phyloP scores from a whole-genome alignment of 1,284 basidiomycete species.

The Tetrapyrgos nigripes region DNA sequence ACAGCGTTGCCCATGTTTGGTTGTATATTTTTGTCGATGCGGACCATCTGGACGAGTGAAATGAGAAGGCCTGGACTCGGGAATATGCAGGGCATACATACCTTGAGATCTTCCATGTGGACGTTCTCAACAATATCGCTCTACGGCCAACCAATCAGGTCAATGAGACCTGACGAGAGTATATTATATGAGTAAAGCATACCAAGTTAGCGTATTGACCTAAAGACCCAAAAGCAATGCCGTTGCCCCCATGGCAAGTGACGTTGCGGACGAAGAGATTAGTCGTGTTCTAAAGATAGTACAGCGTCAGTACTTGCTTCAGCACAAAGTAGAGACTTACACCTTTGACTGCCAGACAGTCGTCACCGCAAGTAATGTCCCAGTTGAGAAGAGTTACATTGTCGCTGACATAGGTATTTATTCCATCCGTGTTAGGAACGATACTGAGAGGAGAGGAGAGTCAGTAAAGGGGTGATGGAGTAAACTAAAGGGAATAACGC shows the following conservation, averaged over 20 bases:
- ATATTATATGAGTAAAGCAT: conserved; percentile 22
- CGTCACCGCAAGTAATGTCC: conserved; percentile 69
- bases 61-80: not conserved
- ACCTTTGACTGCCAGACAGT: conserved; percentile 72
- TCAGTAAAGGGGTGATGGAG: conserved; percentile 6
- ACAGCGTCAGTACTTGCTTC: not conserved
- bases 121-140: conserved; percentile 64
- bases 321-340: conserved; percentile 39
- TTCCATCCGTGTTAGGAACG: conserved; percentile 73
- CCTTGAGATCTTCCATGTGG: conserved; percentile 54
- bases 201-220: conserved; percentile 66
- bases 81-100: conserved; percentile 24
- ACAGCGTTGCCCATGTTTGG: conserved; percentile 62
- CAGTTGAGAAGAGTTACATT: conserved; percentile 58
- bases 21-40: conserved; percentile 53
- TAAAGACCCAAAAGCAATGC: conserved; percentile 68
- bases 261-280: conserved; percentile 57
- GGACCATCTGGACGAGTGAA: conserved; percentile 42
- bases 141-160: conserved; percentile 36
- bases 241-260: conserved; percentile 67
- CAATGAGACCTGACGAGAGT: not conserved
- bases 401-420: conserved; percentile 65
- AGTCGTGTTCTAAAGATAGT: conserved; percentile 58
- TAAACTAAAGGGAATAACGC: conserved; percentile 24
- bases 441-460: conserved; percentile 46